Percentiles rank a stretch among this genome's conserved stretches.
These are phyloP conservation scores for Tuber calosporum DNA, from an alignment of 495 filamentous ascomycete genomes.

Conservation along the genomic window DNA sequence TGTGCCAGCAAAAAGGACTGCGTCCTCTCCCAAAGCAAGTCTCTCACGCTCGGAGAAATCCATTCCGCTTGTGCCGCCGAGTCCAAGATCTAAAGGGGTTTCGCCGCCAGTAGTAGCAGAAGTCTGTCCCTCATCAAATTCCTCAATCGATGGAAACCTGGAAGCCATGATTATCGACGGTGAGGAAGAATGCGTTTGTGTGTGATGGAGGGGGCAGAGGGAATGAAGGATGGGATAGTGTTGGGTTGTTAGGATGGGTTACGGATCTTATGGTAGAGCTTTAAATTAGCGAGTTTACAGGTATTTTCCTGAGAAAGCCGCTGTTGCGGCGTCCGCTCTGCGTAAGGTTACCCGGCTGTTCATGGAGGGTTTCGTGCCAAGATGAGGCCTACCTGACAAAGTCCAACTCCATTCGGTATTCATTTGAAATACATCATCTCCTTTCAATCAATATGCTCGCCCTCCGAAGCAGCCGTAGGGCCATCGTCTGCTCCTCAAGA, in stretches of 20 bases:
- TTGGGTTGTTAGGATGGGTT: conserved; percentile 13
- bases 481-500: conserved; percentile 11
- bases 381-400: not conserved
- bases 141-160: conserved; percentile 91
- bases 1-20: conserved; percentile 75
- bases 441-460: conserved; percentile 28
- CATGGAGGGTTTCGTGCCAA: not conserved
- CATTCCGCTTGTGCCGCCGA: conserved; percentile 47
- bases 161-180: conserved; percentile 64
- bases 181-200: conserved; percentile 13
- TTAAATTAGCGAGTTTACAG: conserved; percentile 7
- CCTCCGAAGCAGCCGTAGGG: conserved; percentile 24
- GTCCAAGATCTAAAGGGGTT: conserved; percentile 41
- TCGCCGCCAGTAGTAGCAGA: conserved; percentile 23
- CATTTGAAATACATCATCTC: conserved; percentile 9
- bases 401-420: not conserved
- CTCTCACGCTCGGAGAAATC: conserved; percentile 89
- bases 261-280: conserved; percentile 12
- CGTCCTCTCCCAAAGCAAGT: conserved; percentile 82
- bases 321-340: conserved; percentile 31
- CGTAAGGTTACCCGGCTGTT: not conserved
- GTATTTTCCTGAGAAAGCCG: conserved; percentile 31
- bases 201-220: conserved; percentile 3
- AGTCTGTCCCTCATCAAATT: conserved; percentile 81
- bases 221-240: conserved; percentile 6